Evolutionary conservation across 2,329 filamentous ascomycete species (phyloP).

Genomic region (Scleromitrula shiraiana): DNA sequence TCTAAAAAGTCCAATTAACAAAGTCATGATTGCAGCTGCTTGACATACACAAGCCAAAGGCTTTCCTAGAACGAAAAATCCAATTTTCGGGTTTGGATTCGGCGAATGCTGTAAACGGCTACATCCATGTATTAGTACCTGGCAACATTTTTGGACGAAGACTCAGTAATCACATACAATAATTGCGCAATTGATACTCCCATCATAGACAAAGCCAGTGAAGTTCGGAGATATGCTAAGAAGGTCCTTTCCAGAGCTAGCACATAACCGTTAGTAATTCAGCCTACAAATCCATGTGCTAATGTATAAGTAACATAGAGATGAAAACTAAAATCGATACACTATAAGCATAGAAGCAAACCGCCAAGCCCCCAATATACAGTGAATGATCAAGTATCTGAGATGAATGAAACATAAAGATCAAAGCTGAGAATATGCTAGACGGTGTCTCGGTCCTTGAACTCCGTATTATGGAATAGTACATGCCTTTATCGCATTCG

Average conservation of each 20-base stretch:
- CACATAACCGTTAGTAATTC: slow-evolving; percentile 8
- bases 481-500: slow-evolving; percentile 3
- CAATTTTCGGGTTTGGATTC: slow-evolving; percentile 36
- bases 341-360: not conserved
- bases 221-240: slow-evolving; percentile 65
- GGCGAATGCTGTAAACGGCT: slow-evolving; percentile 36
- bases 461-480: slow-evolving; percentile 5
- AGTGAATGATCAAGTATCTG: not conserved
- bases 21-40: slow-evolving; percentile 32
- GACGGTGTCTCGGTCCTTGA: slow-evolving; percentile 11
- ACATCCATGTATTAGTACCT: slow-evolving; percentile 32
- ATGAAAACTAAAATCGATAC: not conserved
- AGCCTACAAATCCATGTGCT: not conserved
- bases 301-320: not conserved
- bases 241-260: slow-evolving; percentile 68
- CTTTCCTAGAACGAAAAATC: slow-evolving; percentile 52
- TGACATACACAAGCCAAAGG: slow-evolving; percentile 44
- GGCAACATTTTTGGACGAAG: not conserved
- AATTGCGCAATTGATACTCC: slow-evolving; percentile 61
- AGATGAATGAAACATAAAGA: not conserved
- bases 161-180: slow-evolving; percentile 34
- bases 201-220: slow-evolving; percentile 57
- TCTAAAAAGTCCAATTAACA: slow-evolving; percentile 46
- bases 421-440: slow-evolving; percentile 8
- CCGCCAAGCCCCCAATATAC: not conserved